Evolutionary conservation across 305 asterid species (phyloP), one percentile per base, ranked within the genome.

Genomic region (Rubia tinctorum): DNA sequence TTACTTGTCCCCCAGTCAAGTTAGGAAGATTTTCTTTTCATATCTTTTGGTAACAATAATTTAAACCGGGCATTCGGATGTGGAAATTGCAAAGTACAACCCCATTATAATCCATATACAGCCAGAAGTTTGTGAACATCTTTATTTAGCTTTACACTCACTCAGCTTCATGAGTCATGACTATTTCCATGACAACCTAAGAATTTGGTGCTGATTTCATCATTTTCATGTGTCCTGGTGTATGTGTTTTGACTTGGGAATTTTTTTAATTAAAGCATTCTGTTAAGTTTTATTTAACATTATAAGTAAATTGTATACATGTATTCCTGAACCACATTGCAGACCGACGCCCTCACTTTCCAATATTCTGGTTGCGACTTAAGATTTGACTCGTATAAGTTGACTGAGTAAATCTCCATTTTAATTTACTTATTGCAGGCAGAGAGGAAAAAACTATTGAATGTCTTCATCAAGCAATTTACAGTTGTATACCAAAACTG

Each of bases 401-500:
- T 55, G 73, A n/a, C 62, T 14, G 25, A 60, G 66, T 71, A 13
- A 51, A 45, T 60, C 63, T 55, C 60, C 66, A 27, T 51, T 40
- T 25, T 27, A 10, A 72, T 74, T 75, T 77, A 78, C 65, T 59
- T 73, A 70, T 64, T 73, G 68, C 93, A 95, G 99, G 95, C 73
- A 84, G 98, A 92, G 79, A 95, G 86, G 87, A 86, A 84, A 80
- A 90, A 84, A 80, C 72, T 79, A 71, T 80, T 89, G 69, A 84
- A 83, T 71, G 84, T 92, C 56, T 95, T 95, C 81, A 88, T 92
- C 80, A 89, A 90, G 90, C 98, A 95, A 81, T 92, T 95, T 81
- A 71, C 88, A 84, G 77, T 80, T 62, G 83, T 85, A 72, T 90
- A 82, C 83, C 86, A 72, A 80, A 82, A 82, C 55, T 95, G 99